A percentile compares a stretch with the other conserved stretches of the same genome.
phyloP scores from a whole-genome alignment of 1,284 basidiomycete genomes.

The Papiliotrema nemorosa region DNA sequence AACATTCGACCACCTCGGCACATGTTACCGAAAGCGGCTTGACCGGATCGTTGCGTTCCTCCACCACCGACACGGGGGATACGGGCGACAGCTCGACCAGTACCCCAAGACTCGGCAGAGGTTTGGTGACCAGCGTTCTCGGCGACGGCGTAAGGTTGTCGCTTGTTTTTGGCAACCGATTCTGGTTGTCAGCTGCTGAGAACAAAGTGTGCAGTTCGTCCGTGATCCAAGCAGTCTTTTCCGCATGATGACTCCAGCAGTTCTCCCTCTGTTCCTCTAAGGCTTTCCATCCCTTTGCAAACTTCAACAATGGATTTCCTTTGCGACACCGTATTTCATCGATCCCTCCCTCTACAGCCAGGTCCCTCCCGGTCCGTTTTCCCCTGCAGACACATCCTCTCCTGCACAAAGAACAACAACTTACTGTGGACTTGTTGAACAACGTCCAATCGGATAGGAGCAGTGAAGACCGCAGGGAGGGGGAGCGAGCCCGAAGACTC shows the following conservation, averaged over 20 bases:
- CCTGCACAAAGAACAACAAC: slow-evolving; percentile 44
- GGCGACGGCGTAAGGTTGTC: slow-evolving; percentile 95
- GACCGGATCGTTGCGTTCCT: slow-evolving; percentile 97
- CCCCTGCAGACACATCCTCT: background rate
- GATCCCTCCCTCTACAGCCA: too few species aligned
- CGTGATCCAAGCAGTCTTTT: too few species aligned
- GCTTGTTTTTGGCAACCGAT: slow-evolving; percentile 98
- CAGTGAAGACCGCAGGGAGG: slow-evolving; percentile 94
- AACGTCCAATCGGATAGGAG: slow-evolving; percentile 97
- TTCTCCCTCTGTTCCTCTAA: too few species aligned
- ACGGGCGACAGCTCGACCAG: slow-evolving; percentile 99
- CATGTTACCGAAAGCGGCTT: slow-evolving; percentile 99
- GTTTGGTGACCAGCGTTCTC: slow-evolving; percentile 99
- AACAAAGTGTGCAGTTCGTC: background rate
- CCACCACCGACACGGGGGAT: slow-evolving; percentile 99
- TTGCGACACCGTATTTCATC: too few species aligned
- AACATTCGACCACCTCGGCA: slow-evolving; percentile 99
- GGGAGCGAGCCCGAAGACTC: slow-evolving; percentile 86
- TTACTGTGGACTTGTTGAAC: slow-evolving; percentile 97
- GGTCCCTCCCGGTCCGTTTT: background rate
- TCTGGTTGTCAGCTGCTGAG: slow-evolving; percentile 55
- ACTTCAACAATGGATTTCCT: too few species aligned
- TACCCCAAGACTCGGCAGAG: slow-evolving; percentile 94
- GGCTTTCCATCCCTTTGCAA: background rate
- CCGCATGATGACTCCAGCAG: too few species aligned